Base-by-base conservation (phyloP, 2,329 filamentous ascomycete species). In the Fusarium mangiferae region DNA sequence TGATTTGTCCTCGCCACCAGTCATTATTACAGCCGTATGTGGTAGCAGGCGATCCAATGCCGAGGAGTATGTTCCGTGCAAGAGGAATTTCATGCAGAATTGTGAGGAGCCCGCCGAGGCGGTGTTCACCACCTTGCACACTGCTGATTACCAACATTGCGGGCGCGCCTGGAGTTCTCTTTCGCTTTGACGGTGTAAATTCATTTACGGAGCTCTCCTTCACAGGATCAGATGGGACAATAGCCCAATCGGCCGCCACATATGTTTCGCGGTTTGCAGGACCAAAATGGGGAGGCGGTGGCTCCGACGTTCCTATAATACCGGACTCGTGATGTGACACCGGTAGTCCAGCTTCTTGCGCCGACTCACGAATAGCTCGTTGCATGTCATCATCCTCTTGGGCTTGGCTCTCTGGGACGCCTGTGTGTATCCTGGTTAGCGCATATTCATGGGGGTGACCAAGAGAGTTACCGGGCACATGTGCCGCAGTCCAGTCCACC, bases 1-100 rank as follows among this genome's bases (percentile, higher is more conserved):
- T 90, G 14, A 83, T 78, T 52, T 86, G 83, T 7, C 90, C 90
- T 70, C 85, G 87, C 90, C 90, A 92, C 90, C 90, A 92, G 67
- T 89, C 86, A 18, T 82, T 82, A 71, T 89, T 85, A 72, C 87
- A 84, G 2, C 90, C 89, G 70, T 91, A 92, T 39, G 82, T 85
- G 4, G 81, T 75, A 6, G 84, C 81, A 10, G 84, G 79, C 7
- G 78, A 61, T 4, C 85, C 85, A 15, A 80, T 82, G 30, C 81
- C 78, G 6, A 92, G 83, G 18, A 92, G 81, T 6, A 87, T 81
- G 72, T 91, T 91, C 59, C 90, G 85, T 2, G 85, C 85, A 1
- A 89, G 80, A 3, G 90, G 90, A 30, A 92, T 91, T 62, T 87
- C 84, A 75, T 91, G 88, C 44, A 89, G 84, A 13, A 92, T 89